Conservation (phyloP, 257 asterid species). For the Sherardia arvensis region DNA sequence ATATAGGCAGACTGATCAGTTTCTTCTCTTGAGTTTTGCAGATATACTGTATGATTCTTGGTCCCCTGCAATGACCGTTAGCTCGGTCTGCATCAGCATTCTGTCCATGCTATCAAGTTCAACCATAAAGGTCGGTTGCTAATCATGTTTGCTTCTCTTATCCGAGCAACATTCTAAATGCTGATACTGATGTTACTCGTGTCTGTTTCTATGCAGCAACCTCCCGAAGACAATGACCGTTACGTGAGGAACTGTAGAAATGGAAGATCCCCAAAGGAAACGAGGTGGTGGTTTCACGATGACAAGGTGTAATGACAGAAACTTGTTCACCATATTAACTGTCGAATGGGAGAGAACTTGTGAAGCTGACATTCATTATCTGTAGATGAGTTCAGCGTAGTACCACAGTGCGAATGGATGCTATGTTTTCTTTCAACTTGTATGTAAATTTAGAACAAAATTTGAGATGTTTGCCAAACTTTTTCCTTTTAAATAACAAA, state of each 20-base stretch:
- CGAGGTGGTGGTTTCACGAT: conserved; percentile 99
- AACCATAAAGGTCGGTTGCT: conserved; percentile 51
- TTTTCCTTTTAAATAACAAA: too few relatives aligned
- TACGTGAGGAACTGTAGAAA: conserved; percentile 88
- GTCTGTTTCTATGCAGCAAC: conserved; percentile 54
- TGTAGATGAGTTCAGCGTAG: conserved; percentile 11
- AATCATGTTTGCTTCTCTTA: not conserved
- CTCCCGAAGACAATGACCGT: conserved; percentile 92
- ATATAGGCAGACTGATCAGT: not conserved
- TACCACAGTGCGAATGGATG: conserved; percentile 9
- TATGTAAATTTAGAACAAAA: conserved; percentile 20
- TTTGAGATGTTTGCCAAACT: not conserved
- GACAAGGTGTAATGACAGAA: conserved; percentile 63
- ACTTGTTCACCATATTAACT: conserved; percentile 4
- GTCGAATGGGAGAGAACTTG: conserved; percentile 7
- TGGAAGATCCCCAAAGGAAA: conserved; percentile 97
- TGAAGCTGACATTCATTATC: conserved; percentile 11
- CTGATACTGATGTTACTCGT: not conserved
- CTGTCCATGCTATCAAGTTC: conserved; percentile 98
- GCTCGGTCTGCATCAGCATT: conserved; percentile 95
- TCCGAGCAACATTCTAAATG: not conserved
- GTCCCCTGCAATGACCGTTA: conserved; percentile 99
- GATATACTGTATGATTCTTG: conserved; percentile 94
- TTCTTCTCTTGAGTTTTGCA: conserved; percentile 20
- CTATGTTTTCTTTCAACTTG: conserved; percentile 15